These are phyloP conservation scores for Fusarium multiceps DNA, from an alignment of 2,329 filamentous ascomycete species.

Conservation along the genomic window DNA sequence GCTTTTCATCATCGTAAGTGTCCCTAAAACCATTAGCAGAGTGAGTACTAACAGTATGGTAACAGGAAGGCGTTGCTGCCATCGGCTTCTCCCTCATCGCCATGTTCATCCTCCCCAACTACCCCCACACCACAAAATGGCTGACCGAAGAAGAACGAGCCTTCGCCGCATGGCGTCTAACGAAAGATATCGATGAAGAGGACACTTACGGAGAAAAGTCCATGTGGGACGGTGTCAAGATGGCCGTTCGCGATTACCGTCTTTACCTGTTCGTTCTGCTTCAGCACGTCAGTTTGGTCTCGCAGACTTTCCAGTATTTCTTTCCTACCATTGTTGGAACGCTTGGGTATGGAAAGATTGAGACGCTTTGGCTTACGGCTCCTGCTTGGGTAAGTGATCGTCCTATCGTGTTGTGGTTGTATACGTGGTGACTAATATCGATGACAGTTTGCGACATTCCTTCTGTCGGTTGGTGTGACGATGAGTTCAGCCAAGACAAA, in stretches of 20 bases:
- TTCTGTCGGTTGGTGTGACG: slow-evolving; percentile 65
- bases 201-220: slow-evolving; percentile 53
- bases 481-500: slow-evolving; percentile 64
- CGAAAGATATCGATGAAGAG: slow-evolving; percentile 60
- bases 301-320: slow-evolving; percentile 72
- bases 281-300: slow-evolving; percentile 63
- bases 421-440: too few relatives aligned
- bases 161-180: slow-evolving; percentile 64
- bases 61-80: slow-evolving; percentile 50
- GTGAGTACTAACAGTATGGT: too few relatives aligned
- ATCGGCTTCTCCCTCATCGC: slow-evolving; percentile 52
- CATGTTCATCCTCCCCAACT: slow-evolving; percentile 60
- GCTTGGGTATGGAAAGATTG: slow-evolving; percentile 65
- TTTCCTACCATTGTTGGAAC: slow-evolving; percentile 73
- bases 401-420: too few relatives aligned
- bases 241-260: slow-evolving; percentile 61
- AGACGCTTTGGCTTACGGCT: slow-evolving; percentile 67
- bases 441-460: slow-evolving; percentile 59
- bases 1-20: slow-evolving; percentile 69
- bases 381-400: slow-evolving; percentile 64
- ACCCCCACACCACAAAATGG: slow-evolving; percentile 65
- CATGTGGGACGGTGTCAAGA: slow-evolving; percentile 58
- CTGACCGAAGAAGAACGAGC: slow-evolving; percentile 61
- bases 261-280: slow-evolving; percentile 66
- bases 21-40: too few relatives aligned